Evolutionary conservation across 345 rosid genomes (phyloP).

Genomic region (Lumnitzera littorea): DNA sequence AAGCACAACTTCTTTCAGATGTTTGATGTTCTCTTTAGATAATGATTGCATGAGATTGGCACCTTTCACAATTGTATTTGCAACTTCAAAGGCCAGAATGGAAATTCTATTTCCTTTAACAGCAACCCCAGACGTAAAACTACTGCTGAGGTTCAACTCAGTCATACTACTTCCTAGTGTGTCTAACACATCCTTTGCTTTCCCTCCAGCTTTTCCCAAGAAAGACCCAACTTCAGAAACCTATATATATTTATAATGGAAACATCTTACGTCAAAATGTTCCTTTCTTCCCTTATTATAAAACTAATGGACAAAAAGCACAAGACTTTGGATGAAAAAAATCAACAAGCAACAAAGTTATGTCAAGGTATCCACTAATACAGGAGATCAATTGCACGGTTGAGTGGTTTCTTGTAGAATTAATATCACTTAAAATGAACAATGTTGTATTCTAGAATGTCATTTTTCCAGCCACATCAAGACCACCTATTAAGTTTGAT

Average conservation of each 20-base stretch:
- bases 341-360: neutral
- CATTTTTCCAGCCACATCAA: too few relatives aligned
- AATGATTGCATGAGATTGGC: constrained; percentile 89
- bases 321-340: constrained; percentile 1
- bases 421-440: too few relatives aligned
- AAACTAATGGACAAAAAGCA: neutral
- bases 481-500: too few relatives aligned
- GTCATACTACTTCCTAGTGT: constrained; percentile 97
- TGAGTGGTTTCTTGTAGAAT: too few relatives aligned
- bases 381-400: too few relatives aligned
- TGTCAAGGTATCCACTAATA: too few relatives aligned
- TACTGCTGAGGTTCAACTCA: constrained; percentile 50
- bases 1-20: constrained; percentile 80
- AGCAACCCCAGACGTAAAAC: constrained; percentile 73
- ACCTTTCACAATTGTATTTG: constrained; percentile 92
- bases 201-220: constrained; percentile 91
- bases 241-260: constrained; percentile 28
- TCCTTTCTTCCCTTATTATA: neutral
- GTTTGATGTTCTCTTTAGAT: constrained; percentile 54
- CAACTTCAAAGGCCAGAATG: constrained; percentile 91
- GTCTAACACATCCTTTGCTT: constrained; percentile 89
- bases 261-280: neutral
- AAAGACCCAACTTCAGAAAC: constrained; percentile 85
- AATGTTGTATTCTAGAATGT: too few relatives aligned
- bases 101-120: constrained; percentile 73